Conservation (phyloP, 345 rosid species). For the Bruguiera gymnorhiza region DNA sequence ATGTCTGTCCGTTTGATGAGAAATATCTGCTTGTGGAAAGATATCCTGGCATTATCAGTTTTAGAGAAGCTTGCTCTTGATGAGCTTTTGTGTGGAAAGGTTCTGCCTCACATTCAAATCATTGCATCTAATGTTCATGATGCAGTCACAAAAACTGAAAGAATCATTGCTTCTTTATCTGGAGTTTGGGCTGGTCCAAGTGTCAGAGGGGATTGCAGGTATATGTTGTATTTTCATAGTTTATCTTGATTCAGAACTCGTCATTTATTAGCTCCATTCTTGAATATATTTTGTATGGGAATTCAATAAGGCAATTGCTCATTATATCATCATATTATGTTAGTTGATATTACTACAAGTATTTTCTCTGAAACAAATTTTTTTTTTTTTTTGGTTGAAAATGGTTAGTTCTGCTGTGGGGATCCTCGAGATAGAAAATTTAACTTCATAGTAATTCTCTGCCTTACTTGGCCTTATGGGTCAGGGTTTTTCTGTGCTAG, state of each 20-base stretch:
- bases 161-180: conserved; percentile 65
- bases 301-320: background rate
- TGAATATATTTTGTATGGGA: background rate
- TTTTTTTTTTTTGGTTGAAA: no score
- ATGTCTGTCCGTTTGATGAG: conserved; percentile 78
- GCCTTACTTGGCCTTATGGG: no score
- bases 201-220: conserved; percentile 60
- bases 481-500: no score
- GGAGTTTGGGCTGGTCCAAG: conserved; percentile 79
- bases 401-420: no score
- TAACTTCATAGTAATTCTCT: no score
- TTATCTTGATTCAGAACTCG: background rate
- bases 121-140: conserved; percentile 77
- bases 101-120: conserved; percentile 78
- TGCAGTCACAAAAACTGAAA: conserved; percentile 77
- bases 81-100: conserved; percentile 73
- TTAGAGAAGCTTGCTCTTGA: conserved; percentile 79
- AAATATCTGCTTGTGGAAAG: conserved; percentile 91
- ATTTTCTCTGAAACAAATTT: no score
- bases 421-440: no score
- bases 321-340: background rate
- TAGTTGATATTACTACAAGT: no score
- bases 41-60: conserved; percentile 70
- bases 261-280: background rate
- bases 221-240: background rate